A percentile compares a stretch with the other conserved stretches of the same genome.
Evolutionary conservation across 2,329 filamentous ascomycete genomes (phyloP).

Genomic region (Alternaria gaisen): DNA sequence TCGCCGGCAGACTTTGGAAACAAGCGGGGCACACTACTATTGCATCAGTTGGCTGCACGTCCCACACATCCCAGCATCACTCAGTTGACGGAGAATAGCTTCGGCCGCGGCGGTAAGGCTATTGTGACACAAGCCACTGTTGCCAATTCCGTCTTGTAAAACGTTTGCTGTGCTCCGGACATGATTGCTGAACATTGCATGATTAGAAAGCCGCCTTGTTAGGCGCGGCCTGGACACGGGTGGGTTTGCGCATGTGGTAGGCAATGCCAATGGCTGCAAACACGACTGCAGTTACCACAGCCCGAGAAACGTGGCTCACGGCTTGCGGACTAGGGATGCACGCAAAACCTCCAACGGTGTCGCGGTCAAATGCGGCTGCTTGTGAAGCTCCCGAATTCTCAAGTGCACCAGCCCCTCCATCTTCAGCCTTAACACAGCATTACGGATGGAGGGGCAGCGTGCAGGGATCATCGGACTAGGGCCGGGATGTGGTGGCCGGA

Average conservation of each 20-base stretch:
- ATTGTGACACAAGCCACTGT: conserved; percentile 20
- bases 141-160: conserved; percentile 22
- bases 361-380: conserved; percentile 23
- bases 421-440: conserved; percentile 27
- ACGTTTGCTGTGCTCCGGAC: conserved; percentile 17
- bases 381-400: conserved; percentile 7
- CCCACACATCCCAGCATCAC: conserved; percentile 22
- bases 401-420: conserved; percentile 19
- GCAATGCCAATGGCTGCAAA: not conserved
- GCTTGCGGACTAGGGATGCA: not conserved
- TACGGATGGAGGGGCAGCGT: conserved; percentile 28
- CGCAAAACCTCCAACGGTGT: conserved; percentile 14
- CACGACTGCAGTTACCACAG: not conserved
- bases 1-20: conserved; percentile 46
- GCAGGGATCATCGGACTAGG: conserved; percentile 20
- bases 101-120: conserved; percentile 45
- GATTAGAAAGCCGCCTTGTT: conserved; percentile 17
- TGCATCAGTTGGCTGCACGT: conserved; percentile 38
- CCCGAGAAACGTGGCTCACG: not conserved
- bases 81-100: conserved; percentile 15
- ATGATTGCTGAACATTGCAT: conserved; percentile 16
- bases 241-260: conserved; percentile 3
- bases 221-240: conserved; percentile 1
- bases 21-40: conserved; percentile 42
- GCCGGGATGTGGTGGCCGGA: not conserved